Conservation (phyloP, 1,284 basidiomycete species). For the Tilletia indica region DNA sequence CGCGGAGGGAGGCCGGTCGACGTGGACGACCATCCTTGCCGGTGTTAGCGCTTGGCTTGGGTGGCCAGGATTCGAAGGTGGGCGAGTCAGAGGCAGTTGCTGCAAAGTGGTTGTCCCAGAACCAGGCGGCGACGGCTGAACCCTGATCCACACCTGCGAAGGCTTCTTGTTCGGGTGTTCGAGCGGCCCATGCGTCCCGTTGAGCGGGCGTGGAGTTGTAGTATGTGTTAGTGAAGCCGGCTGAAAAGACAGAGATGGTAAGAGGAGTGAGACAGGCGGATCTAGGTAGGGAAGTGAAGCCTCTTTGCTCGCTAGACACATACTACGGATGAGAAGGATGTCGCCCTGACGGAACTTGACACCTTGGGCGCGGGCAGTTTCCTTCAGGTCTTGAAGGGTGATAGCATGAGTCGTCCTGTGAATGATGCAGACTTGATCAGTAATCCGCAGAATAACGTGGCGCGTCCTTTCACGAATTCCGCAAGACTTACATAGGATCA, state of each 20-base stretch:
- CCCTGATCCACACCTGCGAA: constrained; percentile 46
- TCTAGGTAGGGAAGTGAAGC: no score
- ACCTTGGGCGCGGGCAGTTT: constrained; percentile 66
- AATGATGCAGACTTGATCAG: constrained; percentile 55
- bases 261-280: no score
- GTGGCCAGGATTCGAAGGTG: constrained; percentile 66
- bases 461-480: neutral
- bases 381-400: constrained; percentile 64
- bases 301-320: neutral
- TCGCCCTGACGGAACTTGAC: constrained; percentile 56
- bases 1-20: constrained; percentile 30
- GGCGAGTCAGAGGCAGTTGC: constrained; percentile 72
- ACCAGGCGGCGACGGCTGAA: constrained; percentile 46
- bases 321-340: constrained; percentile 39
- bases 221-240: constrained; percentile 68
- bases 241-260: neutral
- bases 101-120: constrained; percentile 74
- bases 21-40: constrained; percentile 2
- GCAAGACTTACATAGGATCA: constrained; percentile 8
- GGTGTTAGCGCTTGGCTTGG: constrained; percentile 20
- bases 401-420: constrained; percentile 67
- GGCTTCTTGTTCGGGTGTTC: constrained; percentile 20
- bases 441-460: neutral
- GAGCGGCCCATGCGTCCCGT: constrained; percentile 59
- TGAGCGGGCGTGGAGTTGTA: constrained; percentile 60